Evolutionary conservation across 768 basidiomycete species (phyloP).

Genomic region (Xanthoconium stramineum): DNA sequence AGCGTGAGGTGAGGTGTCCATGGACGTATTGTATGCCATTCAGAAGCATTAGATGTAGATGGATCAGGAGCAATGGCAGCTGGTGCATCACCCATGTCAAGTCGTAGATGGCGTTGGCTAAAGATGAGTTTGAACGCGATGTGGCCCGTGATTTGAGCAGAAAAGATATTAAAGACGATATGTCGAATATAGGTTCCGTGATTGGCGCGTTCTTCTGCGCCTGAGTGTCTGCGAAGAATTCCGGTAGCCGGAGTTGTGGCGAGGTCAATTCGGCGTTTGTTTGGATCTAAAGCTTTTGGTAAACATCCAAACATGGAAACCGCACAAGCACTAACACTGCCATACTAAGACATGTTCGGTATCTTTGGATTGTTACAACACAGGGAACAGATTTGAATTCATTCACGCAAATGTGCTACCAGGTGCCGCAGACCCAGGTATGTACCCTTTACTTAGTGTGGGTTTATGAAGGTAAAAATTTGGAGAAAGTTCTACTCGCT

Average conservation of each 20-base stretch:
- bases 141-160: neutral
- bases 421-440: no score
- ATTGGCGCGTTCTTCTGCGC: neutral
- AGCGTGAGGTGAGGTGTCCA: constrained; percentile 73
- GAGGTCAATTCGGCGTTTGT: constrained; percentile 13
- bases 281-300: constrained; percentile 28
- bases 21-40: constrained; percentile 74
- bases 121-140: neutral
- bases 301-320: constrained; percentile 14
- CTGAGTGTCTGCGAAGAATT: neutral
- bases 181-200: neutral
- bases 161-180: neutral
- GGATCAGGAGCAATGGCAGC: constrained; percentile 2
- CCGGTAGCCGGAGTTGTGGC: neutral
- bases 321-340: no score
- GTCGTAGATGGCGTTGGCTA: neutral
- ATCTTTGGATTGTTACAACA: no score
- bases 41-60: constrained; percentile 21
- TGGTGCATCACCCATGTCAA: constrained; percentile 20
- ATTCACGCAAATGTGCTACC: no score
- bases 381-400: no score
- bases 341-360: no score
- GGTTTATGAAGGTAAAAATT: no score
- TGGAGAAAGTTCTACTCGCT: no score
- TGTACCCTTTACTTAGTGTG: no score